phyloP scores from a whole-genome alignment of 2,329 filamentous ascomycete genomes.

The Aspergillus intermedius region DNA sequence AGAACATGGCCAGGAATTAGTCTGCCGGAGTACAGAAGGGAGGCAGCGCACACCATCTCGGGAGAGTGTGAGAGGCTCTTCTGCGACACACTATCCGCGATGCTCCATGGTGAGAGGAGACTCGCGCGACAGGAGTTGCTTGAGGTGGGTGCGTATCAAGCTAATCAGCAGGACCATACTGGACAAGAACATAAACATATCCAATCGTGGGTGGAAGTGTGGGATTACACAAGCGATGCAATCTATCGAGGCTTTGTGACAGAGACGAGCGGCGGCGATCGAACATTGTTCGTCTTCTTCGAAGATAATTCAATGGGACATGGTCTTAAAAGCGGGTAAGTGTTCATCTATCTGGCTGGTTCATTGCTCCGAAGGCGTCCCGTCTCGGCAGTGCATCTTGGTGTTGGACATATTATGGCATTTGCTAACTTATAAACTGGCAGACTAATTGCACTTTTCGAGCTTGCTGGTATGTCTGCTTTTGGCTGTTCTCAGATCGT shows the following conservation, averaged over 20 bases:
- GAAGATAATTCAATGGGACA: conserved; percentile 64
- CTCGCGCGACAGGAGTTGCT: conserved; percentile 70
- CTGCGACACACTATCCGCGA: conserved; percentile 87
- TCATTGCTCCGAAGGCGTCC: neutral
- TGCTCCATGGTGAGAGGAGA: conserved; percentile 95
- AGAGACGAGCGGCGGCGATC: conserved; percentile 60
- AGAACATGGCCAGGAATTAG: conserved; percentile 36
- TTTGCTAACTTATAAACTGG: neutral
- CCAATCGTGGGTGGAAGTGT: conserved; percentile 33
- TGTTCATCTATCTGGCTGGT: conserved; percentile 14
- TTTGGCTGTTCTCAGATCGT: conserved; percentile 72
- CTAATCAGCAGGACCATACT: conserved; percentile 24
- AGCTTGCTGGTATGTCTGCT: conserved; percentile 66
- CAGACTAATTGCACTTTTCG: conserved; percentile 82
- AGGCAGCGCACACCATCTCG: conserved; percentile 93
- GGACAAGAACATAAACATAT: conserved; percentile 18
- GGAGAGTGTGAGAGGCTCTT: conserved; percentile 99
- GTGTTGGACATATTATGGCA: too few species aligned
- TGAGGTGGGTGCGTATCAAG: conserved; percentile 66
- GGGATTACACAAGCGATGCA: conserved; percentile 75
- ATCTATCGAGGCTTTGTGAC: conserved; percentile 82
- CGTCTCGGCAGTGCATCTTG: too few species aligned
- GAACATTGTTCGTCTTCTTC: conserved; percentile 82
- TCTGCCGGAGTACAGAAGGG: conserved; percentile 56
- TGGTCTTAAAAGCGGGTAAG: conserved; percentile 83